Evolutionary conservation across 2,329 filamentous ascomycete genomes (phyloP).

Genomic region (Parastagonospora avenae): DNA sequence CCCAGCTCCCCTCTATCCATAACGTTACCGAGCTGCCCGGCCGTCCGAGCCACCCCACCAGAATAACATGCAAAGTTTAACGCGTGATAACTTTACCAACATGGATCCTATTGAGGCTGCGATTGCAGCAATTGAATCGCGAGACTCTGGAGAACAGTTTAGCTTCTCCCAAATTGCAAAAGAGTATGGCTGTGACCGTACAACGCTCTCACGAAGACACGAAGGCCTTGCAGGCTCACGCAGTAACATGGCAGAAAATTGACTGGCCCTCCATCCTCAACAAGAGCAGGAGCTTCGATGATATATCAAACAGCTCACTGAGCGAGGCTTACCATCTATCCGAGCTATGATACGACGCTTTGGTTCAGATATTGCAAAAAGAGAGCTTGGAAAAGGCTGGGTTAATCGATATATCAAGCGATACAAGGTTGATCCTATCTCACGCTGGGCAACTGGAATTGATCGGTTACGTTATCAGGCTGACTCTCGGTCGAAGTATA

Average conservation of each 20-base stretch:
- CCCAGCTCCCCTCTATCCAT: too few species aligned
- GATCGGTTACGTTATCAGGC: slow-evolving; percentile 6
- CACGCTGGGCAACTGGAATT: not conserved
- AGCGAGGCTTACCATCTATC: slow-evolving; percentile 1
- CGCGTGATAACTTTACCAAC: too few species aligned
- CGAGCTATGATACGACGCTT: slow-evolving; percentile 5
- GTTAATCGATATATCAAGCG: slow-evolving; percentile 2
- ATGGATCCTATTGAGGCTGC: too few species aligned
- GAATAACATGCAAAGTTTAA: too few species aligned
- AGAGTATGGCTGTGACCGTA: too few species aligned
- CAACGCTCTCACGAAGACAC: not conserved
- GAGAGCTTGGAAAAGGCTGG: not conserved
- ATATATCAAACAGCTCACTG: slow-evolving; percentile 1
- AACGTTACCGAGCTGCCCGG: too few species aligned
- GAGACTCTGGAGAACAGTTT: too few species aligned
- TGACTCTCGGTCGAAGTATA: slow-evolving; percentile 2
- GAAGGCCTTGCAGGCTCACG: not conserved
- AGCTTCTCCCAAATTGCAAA: too few species aligned
- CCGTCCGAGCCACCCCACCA: too few species aligned
- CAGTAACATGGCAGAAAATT: not conserved
- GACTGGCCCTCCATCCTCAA: slow-evolving; percentile 1
- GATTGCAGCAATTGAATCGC: too few species aligned
- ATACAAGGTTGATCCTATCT: slow-evolving; percentile 3
- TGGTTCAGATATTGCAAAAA: not conserved
- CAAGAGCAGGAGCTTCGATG: slow-evolving; percentile 2